These are phyloP conservation scores for Collybia mongolica DNA, from an alignment of 768 basidiomycete species.

Conservation along the genomic window DNA sequence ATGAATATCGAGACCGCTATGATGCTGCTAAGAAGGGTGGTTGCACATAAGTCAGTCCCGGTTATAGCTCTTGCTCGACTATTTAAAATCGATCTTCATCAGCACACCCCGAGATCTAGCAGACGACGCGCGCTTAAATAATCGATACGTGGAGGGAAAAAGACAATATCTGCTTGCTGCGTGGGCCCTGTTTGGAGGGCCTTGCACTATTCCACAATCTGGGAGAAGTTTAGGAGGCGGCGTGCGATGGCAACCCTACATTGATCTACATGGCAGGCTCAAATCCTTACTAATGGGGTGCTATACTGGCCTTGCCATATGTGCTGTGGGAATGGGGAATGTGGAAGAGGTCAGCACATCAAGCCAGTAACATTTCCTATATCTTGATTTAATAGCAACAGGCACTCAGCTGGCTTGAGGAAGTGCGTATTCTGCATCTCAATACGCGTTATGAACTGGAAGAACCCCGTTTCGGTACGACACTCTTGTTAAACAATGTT, in stretches of 20 bases:
- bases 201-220: not conserved
- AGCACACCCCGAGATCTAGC: not conserved
- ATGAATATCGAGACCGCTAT: too few relatives aligned
- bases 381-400: not conserved
- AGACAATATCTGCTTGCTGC: not conserved
- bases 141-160: not conserved
- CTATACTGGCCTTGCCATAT: conserved; percentile 3
- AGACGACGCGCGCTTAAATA: not conserved
- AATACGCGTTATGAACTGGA: conserved; percentile 2
- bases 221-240: not conserved
- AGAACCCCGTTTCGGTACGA: conserved; percentile 1
- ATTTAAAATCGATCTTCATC: too few relatives aligned
- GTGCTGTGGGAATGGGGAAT: not conserved
- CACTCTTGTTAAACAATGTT: too few relatives aligned
- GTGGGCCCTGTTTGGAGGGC: not conserved
- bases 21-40: too few relatives aligned
- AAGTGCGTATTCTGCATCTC: conserved; percentile 2
- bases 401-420: conserved; percentile 4
- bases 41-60: too few relatives aligned
- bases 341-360: not conserved
- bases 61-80: too few relatives aligned
- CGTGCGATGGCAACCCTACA: conserved; percentile 7
- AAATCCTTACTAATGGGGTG: not conserved
- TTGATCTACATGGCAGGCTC: not conserved
- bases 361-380: not conserved